Evolutionary conservation across 164 flowering plant species (phyloP).

Genomic region (Platanus orientalis): DNA sequence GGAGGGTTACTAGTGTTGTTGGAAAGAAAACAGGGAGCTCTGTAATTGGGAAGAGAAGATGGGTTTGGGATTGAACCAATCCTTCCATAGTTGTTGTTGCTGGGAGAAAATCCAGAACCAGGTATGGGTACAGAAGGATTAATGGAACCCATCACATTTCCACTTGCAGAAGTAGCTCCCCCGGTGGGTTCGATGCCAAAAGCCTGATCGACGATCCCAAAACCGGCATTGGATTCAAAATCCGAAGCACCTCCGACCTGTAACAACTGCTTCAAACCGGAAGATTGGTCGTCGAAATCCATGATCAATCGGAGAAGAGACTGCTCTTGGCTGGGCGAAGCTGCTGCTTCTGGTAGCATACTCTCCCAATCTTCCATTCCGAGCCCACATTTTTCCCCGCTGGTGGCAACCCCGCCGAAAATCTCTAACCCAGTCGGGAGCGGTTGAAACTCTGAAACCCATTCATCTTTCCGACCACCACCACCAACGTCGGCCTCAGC

Average conservation of each 20-base stretch:
- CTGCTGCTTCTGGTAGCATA: constrained; percentile 39
- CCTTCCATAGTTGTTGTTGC: constrained; percentile 6
- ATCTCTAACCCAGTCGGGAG: no score
- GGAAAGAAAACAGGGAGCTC: not conserved
- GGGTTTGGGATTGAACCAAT: constrained; percentile 18
- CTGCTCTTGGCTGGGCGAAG: no score
- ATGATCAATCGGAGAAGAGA: no score
- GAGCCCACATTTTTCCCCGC: constrained; percentile 36
- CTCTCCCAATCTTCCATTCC: constrained; percentile 75
- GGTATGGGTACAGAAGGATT: not conserved
- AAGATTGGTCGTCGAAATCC: no score
- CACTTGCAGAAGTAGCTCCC: constrained; percentile 12
- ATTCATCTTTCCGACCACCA: no score
- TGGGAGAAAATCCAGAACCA: no score
- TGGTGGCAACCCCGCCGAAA: not conserved
- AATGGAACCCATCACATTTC: constrained; percentile 13
- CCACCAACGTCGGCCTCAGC: no score
- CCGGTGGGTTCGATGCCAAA: constrained; percentile 25
- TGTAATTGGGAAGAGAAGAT: constrained; percentile 15
- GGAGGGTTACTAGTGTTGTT: constrained; percentile 5
- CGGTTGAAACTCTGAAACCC: no score
- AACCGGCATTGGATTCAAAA: constrained; percentile 42
- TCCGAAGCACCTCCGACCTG: no score
- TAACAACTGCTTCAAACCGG: no score
- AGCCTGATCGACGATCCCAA: constrained; percentile 47